phyloP scores from a whole-genome alignment of 768 basidiomycete genomes.

The Xerocomellus amylosporus region DNA sequence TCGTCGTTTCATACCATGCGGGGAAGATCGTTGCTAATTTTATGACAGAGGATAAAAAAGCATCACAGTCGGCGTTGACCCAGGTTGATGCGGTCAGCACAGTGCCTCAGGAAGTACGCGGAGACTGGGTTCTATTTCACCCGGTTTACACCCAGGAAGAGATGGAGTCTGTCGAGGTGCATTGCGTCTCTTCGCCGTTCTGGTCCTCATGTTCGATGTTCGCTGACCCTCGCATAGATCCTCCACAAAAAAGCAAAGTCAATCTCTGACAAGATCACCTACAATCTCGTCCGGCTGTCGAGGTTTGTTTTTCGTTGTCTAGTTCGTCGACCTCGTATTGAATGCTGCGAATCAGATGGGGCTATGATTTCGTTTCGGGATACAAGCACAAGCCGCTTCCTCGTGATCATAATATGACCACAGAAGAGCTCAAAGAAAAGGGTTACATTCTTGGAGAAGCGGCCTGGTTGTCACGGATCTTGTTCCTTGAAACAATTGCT shows the following conservation, averaged over 20 bases:
- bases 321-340: neutral
- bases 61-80: constrained; percentile 14
- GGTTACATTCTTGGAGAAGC: constrained; percentile 73
- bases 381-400: constrained; percentile 78
- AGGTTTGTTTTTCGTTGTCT: constrained; percentile 36
- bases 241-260: constrained; percentile 64
- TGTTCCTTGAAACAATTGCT: constrained; percentile 85
- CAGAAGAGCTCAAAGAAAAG: constrained; percentile 69
- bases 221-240: constrained; percentile 44
- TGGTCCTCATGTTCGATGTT: neutral
- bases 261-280: constrained; percentile 71
- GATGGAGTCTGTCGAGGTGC: constrained; percentile 67
- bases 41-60: constrained; percentile 27
- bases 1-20: neutral
- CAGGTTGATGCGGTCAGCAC: constrained; percentile 48
- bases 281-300: constrained; percentile 53
- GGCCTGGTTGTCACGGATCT: constrained; percentile 70
- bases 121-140: constrained; percentile 91
- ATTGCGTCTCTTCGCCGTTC: constrained; percentile 1
- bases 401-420: constrained; percentile 56
- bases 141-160: constrained; percentile 84
- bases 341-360: constrained; percentile 38
- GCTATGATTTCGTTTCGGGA: constrained; percentile 82
- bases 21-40: neutral
- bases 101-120: constrained; percentile 53